Evolutionary conservation across 2,329 filamentous ascomycete genomes (phyloP).

Genomic region (Pseudonectria buxi): DNA sequence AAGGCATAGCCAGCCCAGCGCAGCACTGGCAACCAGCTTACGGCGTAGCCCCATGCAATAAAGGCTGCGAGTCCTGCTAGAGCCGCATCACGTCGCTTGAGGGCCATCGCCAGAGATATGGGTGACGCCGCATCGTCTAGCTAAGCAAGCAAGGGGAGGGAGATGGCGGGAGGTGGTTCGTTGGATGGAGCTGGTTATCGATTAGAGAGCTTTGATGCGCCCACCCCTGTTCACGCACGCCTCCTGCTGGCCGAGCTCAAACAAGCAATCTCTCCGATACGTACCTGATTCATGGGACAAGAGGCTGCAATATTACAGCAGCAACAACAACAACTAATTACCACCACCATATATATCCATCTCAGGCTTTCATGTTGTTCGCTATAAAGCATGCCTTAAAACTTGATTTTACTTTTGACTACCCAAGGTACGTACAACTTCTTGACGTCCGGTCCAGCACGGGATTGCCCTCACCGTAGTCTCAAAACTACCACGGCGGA

Average conservation of each 20-base stretch:
- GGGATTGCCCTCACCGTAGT: too few species aligned
- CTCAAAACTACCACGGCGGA: slow-evolving; percentile 66
- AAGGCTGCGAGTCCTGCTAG: slow-evolving; percentile 64
- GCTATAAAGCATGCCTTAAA: too few species aligned
- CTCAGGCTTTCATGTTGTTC: too few species aligned
- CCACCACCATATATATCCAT: too few species aligned
- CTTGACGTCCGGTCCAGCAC: too few species aligned
- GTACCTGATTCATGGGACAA: too few species aligned
- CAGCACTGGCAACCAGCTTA: slow-evolving; percentile 74
- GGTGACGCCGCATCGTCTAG: slow-evolving; percentile 27
- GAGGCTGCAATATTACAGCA: too few species aligned
- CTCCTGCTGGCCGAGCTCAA: too few species aligned
- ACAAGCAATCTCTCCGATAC: too few species aligned
- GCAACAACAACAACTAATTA: too few species aligned
- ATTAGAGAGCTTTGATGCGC: slow-evolving; percentile 16
- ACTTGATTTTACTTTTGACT: too few species aligned
- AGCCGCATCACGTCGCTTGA: slow-evolving; percentile 66
- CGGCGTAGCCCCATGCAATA: slow-evolving; percentile 80
- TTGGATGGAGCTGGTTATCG: slow-evolving; percentile 15
- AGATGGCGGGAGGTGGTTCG: slow-evolving; percentile 14
- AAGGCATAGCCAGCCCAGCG: slow-evolving; percentile 85
- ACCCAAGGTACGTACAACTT: too few species aligned
- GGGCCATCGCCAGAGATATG: slow-evolving; percentile 49
- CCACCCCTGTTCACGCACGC: slow-evolving; percentile 11
- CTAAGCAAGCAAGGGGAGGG: slow-evolving; percentile 9